These are phyloP conservation scores for Solanum raphanifolium DNA, from an alignment of 257 asterid species.

Conservation along the genomic window DNA sequence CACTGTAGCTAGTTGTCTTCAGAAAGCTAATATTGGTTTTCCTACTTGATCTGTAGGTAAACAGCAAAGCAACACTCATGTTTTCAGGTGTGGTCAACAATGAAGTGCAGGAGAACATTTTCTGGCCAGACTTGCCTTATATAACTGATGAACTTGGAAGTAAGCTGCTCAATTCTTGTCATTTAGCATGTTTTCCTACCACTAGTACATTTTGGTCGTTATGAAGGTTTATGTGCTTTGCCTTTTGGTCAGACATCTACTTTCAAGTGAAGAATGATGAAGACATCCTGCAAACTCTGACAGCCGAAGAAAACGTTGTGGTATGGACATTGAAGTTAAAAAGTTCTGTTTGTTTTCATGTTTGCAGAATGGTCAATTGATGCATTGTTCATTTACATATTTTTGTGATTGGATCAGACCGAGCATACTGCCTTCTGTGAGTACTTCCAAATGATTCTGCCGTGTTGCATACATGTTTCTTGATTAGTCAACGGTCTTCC, in stretches of 20 bases:
- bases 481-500: background rate
- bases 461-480: background rate
- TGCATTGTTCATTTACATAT: background rate
- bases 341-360: background rate
- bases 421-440: background rate
- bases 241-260: constrained; percentile 60
- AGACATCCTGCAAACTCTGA: constrained; percentile 70
- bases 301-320: constrained; percentile 78
- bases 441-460: background rate
- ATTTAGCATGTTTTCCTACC: background rate
- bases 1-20: background rate
- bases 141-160: constrained; percentile 94
- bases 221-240: constrained; percentile 13
- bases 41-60: constrained; percentile 47
- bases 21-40: background rate
- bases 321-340: constrained; percentile 24
- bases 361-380: background rate
- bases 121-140: constrained; percentile 97
- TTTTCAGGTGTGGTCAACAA: constrained; percentile 68
- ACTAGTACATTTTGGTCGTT: background rate
- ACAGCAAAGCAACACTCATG: constrained; percentile 85
- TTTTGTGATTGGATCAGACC: background rate
- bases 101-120: constrained; percentile 77
- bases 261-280: constrained; percentile 94
- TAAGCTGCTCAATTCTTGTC: constrained; percentile 30